Percentiles rank a stretch among this genome's conserved stretches.
Conservation (phyloP, 2,329 filamentous ascomycete species). For the Rhynchosporium secalis region DNA sequence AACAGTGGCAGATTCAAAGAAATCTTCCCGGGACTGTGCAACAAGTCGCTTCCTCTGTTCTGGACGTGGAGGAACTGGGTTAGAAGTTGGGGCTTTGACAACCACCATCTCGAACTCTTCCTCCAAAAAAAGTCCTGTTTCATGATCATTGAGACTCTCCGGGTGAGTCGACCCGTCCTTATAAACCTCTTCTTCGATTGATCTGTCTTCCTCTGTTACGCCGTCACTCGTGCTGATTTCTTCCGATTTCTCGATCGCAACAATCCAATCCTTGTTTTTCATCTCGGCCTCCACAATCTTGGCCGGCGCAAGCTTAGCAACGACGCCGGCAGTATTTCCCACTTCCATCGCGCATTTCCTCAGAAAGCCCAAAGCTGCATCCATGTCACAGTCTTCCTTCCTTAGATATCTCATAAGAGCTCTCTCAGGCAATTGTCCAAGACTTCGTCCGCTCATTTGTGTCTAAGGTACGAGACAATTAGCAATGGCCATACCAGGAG, state of each 20-base stretch:
- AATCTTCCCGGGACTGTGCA: neutral
- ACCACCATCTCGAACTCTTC: neutral
- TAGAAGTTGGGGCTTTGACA: neutral
- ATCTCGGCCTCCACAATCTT: neutral
- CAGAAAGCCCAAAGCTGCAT: constrained; percentile 30
- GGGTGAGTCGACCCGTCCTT: neutral
- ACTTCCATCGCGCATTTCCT: neutral
- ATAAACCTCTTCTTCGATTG: neutral
- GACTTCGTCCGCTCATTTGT: constrained; percentile 32
- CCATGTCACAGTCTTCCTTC: constrained; percentile 29
- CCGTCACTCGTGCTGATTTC: neutral
- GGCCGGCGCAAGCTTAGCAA: neutral
- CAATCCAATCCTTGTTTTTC: neutral
- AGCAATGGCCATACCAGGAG: no score
- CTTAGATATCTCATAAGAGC: constrained; percentile 32
- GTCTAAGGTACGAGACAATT: neutral
- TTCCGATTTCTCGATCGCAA: neutral
- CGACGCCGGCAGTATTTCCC: neutral
- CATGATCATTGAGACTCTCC: neutral
- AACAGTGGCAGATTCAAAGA: neutral
- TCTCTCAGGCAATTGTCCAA: constrained; percentile 34
- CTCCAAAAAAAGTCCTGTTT: neutral
- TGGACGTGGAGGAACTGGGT: neutral
- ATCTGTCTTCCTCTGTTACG: neutral
- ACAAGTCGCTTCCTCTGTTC: neutral